Conservation (phyloP, 139 green algal species). For the Micractinium sp. region DNA sequence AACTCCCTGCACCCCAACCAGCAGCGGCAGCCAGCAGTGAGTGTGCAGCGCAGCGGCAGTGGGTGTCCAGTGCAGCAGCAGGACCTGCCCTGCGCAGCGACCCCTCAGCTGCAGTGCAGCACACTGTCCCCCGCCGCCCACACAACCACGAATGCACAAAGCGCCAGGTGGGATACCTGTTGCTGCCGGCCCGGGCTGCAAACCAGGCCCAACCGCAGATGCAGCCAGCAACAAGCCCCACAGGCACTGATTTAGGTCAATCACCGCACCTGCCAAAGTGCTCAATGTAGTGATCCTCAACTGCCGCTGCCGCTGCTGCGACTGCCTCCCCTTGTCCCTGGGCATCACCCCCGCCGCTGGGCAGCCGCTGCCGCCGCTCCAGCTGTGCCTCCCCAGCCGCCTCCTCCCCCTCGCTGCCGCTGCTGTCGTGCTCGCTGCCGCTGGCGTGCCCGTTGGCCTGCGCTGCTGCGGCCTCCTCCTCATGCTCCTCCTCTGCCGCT, state of each 20-base stretch:
- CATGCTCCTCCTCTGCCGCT: not conserved
- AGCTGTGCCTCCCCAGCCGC: not conserved
- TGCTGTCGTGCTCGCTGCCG: not conserved
- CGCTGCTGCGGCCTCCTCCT: not conserved
- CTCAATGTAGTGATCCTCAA: slow-evolving; percentile 15
- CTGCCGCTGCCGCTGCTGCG: not conserved
- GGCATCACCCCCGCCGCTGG: not conserved
- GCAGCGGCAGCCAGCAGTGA: not conserved
- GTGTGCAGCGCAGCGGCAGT: not conserved
- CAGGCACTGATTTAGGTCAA: too few species aligned
- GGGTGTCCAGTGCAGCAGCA: not conserved
- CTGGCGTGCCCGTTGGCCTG: not conserved
- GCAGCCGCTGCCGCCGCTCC: not conserved
- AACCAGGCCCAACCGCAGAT: not conserved
- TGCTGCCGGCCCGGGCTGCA: not conserved
- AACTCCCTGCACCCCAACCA: not conserved
- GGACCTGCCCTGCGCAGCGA: not conserved
- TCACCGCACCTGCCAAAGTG: slow-evolving; percentile 29
- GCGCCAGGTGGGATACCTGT: not conserved
- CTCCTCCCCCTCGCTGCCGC: not conserved
- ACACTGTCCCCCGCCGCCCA: too few species aligned
- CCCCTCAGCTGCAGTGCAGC: not conserved
- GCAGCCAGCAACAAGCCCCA: not conserved
- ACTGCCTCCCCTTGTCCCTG: not conserved
- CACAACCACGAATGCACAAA: not conserved